Evolutionary conservation across 306 rosid genomes (phyloP).

Genomic region (Quercus bicolor): DNA sequence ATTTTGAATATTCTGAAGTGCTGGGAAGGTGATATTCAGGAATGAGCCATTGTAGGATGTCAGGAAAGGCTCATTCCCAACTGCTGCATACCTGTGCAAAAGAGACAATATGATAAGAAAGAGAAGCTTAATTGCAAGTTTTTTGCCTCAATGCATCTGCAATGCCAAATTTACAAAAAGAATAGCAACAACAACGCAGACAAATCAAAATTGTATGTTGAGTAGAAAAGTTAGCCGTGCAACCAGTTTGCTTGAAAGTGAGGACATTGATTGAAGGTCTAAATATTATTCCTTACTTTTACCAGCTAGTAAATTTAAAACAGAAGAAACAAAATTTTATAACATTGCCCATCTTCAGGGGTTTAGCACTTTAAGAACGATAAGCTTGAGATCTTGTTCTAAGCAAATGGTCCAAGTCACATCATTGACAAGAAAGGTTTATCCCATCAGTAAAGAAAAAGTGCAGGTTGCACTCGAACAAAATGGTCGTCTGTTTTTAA

Average conservation of each 20-base stretch:
- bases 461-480: not conserved
- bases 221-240: not conserved
- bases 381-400: not conserved
- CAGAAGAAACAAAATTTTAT: not conserved
- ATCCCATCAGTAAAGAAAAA: not conserved
- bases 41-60: constrained; percentile 83
- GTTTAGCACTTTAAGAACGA: not conserved
- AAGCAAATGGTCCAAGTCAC: not conserved
- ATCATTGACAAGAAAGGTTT: not conserved
- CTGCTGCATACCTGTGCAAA: constrained; percentile 83
- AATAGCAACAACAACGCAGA: not conserved
- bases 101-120: not conserved
- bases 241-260: not conserved
- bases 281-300: not conserved
- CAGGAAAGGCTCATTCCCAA: constrained; percentile 96
- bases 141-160: not conserved
- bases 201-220: not conserved
- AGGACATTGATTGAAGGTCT: not conserved
- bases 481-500: not conserved
- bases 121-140: not conserved
- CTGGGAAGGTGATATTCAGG: constrained; percentile 78
- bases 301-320: not conserved
- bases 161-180: not conserved
- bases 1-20: constrained; percentile 89
- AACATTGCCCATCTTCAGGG: not conserved